Conservation (phyloP, 2,329 filamentous ascomycete species). For the Alternaria gaisen region DNA sequence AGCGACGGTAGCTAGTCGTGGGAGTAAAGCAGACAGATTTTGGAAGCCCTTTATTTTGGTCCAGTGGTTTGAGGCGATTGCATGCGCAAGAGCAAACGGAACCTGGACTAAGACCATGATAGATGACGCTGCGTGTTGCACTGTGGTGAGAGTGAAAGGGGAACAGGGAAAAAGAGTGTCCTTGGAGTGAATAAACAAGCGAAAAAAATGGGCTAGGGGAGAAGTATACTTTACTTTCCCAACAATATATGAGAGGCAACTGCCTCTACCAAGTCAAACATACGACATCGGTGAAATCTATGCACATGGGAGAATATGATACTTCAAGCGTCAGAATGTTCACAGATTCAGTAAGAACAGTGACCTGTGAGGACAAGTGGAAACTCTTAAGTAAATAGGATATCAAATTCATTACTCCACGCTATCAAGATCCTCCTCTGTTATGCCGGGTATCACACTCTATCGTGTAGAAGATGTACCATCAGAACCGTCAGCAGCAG, state of each 20-base stretch:
- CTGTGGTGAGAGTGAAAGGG: neutral
- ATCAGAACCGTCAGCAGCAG: slow-evolving; percentile 47
- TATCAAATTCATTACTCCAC: neutral
- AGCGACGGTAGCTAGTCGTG: neutral
- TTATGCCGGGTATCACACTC: neutral
- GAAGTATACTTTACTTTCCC: neutral
- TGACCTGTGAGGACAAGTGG: neutral
- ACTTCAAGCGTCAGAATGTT: no score
- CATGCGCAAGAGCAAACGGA: slow-evolving; percentile 2
- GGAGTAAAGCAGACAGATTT: neutral
- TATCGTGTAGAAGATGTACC: slow-evolving; percentile 37
- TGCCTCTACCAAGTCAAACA: no score
- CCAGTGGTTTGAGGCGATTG: neutral
- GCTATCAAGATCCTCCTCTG: rapidly evolving
- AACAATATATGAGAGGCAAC: rapidly evolving
- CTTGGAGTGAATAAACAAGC: neutral
- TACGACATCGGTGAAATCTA: no score
- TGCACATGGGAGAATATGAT: no score
- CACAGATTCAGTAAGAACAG: no score
- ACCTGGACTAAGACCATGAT: neutral
- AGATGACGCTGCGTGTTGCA: neutral
- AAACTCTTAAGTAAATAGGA: neutral
- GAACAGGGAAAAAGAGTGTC: no score
- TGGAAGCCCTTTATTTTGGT: neutral
- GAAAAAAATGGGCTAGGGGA: neutral